Conservation (phyloP, 495 filamentous ascomycete genomes). For the Trichoderma virens region DNA sequence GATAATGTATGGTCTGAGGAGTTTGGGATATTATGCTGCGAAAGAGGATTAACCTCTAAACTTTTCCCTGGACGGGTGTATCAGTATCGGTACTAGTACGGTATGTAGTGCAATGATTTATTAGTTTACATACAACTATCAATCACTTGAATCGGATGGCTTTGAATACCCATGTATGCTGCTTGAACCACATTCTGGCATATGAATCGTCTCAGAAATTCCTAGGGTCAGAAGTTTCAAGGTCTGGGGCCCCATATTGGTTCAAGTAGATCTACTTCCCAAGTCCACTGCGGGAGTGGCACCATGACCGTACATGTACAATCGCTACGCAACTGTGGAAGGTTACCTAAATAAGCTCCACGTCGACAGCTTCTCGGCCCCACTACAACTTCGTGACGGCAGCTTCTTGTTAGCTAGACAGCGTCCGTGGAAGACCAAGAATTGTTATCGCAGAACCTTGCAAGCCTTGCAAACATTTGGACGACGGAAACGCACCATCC, state of each 20-base stretch:
- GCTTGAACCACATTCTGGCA: background rate
- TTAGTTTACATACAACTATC: background rate
- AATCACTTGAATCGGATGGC: too few relatives aligned
- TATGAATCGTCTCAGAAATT: too few relatives aligned
- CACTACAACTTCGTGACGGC: background rate
- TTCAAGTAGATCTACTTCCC: background rate
- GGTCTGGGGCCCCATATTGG: too few relatives aligned
- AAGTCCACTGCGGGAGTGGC: background rate
- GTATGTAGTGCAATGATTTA: background rate
- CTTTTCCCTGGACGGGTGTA: background rate
- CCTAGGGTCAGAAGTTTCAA: background rate
- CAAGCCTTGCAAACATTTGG: too few relatives aligned
- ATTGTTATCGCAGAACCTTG: background rate
- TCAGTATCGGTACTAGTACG: background rate
- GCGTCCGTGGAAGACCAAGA: background rate
- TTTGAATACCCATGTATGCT: background rate
- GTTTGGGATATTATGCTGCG: slow-evolving; percentile 2
- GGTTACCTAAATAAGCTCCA: background rate
- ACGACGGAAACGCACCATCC: background rate
- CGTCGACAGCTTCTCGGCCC: background rate
- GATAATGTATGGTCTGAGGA: background rate
- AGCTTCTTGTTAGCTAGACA: background rate
- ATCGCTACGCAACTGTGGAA: too few relatives aligned
- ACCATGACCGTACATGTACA: too few relatives aligned
- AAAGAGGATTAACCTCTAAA: background rate